Conservation (phyloP, 2,329 filamentous ascomycete species). For the Teratosphaeriaceae sp. region DNA sequence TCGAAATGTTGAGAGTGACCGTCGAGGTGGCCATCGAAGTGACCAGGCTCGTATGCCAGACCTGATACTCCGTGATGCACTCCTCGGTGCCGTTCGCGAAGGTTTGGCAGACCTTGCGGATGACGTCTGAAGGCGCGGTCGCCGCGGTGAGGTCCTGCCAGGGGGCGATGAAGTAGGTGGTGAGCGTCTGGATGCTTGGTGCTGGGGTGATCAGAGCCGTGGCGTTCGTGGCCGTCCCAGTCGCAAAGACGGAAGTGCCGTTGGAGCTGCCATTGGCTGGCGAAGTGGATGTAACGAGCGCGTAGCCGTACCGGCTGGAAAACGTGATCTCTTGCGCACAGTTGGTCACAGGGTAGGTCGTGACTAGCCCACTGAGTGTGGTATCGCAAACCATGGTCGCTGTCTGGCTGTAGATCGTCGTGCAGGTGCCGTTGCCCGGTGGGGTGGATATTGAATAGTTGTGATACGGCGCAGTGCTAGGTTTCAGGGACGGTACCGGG, state of each 20-base stretch:
- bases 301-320: slow-evolving; percentile 39
- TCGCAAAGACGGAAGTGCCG: slow-evolving; percentile 3
- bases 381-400: slow-evolving; percentile 39
- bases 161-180: slow-evolving; percentile 39
- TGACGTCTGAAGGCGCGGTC: slow-evolving; percentile 32
- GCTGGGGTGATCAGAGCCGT: slow-evolving; percentile 30
- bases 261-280: slow-evolving; percentile 15
- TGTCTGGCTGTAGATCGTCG: slow-evolving; percentile 35
- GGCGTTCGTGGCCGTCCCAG: slow-evolving; percentile 5
- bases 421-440: slow-evolving; percentile 31
- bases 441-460: slow-evolving; percentile 31
- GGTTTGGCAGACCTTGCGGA: slow-evolving; percentile 36
- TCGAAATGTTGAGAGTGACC: slow-evolving; percentile 33
- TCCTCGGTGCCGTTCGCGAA: slow-evolving; percentile 30
- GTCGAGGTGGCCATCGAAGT: slow-evolving; percentile 32
- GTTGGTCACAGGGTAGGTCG: slow-evolving; percentile 34
- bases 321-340: slow-evolving; percentile 42
- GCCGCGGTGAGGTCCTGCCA: slow-evolving; percentile 39
- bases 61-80: slow-evolving; percentile 36
- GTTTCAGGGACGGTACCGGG: slow-evolving; percentile 18
- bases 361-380: slow-evolving; percentile 35
- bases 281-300: slow-evolving; percentile 32
- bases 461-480: slow-evolving; percentile 29
- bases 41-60: slow-evolving; percentile 35
- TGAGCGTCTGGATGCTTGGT: slow-evolving; percentile 33